phyloP scores from a whole-genome alignment of 2,329 filamentous ascomycete genomes.

The Apiospora kogelbergensis region DNA sequence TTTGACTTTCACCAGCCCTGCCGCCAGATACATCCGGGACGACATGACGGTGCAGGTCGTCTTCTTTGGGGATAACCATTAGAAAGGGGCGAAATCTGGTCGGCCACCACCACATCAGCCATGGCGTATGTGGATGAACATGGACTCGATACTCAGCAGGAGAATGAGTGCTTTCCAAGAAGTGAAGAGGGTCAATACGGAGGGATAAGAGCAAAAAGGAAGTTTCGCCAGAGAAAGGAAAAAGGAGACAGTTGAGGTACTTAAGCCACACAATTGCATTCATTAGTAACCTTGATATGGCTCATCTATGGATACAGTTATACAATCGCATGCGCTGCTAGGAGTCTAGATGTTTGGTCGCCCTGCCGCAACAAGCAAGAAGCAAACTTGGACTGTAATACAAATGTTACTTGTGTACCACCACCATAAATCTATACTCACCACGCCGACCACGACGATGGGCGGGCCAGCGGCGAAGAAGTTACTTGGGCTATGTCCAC shows the following conservation, averaged over 20 bases:
- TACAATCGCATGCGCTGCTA: too few relatives aligned
- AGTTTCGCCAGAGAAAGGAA: not conserved
- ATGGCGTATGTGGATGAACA: not conserved
- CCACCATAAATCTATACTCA: too few relatives aligned
- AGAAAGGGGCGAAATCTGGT: not conserved
- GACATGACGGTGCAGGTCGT: slow-evolving; percentile 82
- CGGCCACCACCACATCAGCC: not conserved
- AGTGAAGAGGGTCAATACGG: not conserved
- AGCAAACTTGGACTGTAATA: too few relatives aligned
- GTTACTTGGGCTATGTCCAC: not conserved
- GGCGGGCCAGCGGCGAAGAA: not conserved
- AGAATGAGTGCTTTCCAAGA: not conserved
- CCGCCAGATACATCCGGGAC: slow-evolving; percentile 64
- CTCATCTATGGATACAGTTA: too few relatives aligned
- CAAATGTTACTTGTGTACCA: too few relatives aligned
- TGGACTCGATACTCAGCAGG: too few relatives aligned
- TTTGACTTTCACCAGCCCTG: slow-evolving; percentile 69
- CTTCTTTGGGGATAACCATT: slow-evolving; percentile 52
- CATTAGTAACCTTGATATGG: too few relatives aligned
- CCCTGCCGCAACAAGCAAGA: too few relatives aligned
- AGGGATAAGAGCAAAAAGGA: not conserved
- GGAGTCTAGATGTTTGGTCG: too few relatives aligned
- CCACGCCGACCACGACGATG: too few relatives aligned
- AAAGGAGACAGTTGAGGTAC: too few relatives aligned
- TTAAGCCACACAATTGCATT: not conserved